Percentiles rank a stretch among this genome's conserved stretches.
Evolutionary conservation across 2,329 filamentous ascomycete species (phyloP).

Genomic region (Aquanectria penicillioides): DNA sequence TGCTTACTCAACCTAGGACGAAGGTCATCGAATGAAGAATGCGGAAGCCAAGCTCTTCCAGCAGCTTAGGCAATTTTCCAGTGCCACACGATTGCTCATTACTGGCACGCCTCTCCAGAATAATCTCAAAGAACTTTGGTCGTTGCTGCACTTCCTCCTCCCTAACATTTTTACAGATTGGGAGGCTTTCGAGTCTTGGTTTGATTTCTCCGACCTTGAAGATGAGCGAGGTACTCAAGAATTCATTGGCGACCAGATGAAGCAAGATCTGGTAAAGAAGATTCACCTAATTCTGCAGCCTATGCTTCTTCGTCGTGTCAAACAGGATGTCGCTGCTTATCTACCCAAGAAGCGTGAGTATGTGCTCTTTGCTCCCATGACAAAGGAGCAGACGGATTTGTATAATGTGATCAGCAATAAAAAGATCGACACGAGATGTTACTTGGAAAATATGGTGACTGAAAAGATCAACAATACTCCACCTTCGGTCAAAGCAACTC

Average conservation of each 20-base stretch:
- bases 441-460: conserved; percentile 82
- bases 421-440: conserved; percentile 71
- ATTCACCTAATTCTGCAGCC: conserved; percentile 95
- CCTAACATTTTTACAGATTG: conserved; percentile 94
- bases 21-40: conserved; percentile 97
- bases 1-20: too few relatives aligned
- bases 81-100: conserved; percentile 89
- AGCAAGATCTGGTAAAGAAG: conserved; percentile 67
- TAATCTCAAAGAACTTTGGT: conserved; percentile 95
- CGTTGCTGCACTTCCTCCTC: conserved; percentile 89
- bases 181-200: conserved; percentile 94
- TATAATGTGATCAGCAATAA: conserved; percentile 75
- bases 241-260: conserved; percentile 79
- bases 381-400: conserved; percentile 87
- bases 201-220: conserved; percentile 92
- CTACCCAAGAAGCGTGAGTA: conserved; percentile 98
- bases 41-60: conserved; percentile 92
- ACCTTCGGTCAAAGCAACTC: conserved; percentile 45
- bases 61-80: conserved; percentile 87
- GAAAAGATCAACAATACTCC: conserved; percentile 63
- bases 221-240: conserved; percentile 83
- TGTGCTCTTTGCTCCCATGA: conserved; percentile 92
- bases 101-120: conserved; percentile 97
- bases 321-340: conserved; percentile 89
- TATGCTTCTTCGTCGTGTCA: conserved; percentile 86